A percentile compares a stretch with the other conserved stretches of the same genome.
Conservation (phyloP, 2,329 filamentous ascomycete genomes). For the Acrocalymma vagum region DNA sequence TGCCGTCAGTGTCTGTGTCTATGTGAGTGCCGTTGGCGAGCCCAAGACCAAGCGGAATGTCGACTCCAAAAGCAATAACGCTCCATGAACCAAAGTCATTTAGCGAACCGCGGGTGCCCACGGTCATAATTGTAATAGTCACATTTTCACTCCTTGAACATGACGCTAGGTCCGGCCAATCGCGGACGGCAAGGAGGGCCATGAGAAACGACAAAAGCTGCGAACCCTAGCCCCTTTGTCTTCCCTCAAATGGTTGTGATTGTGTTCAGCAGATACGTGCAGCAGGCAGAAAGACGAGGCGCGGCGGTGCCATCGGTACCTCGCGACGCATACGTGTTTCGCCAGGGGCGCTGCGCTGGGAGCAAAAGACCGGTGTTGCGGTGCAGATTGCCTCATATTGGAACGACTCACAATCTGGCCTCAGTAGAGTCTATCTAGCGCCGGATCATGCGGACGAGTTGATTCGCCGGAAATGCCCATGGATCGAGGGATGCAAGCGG, state of each 20-base stretch:
- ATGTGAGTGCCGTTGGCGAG: conserved; percentile 25
- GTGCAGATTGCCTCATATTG: conserved; percentile 50
- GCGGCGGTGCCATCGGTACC: conserved; percentile 21
- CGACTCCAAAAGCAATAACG: conserved; percentile 40
- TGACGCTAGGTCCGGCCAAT: conserved; percentile 13
- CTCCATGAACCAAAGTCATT: conserved; percentile 19
- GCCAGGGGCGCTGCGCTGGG: conserved; percentile 42
- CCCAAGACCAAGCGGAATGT: conserved; percentile 29
- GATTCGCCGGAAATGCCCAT: conserved; percentile 32
- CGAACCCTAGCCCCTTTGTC: conserved; percentile 17
- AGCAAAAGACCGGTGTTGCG: conserved; percentile 45
- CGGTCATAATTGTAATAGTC: conserved; percentile 14
- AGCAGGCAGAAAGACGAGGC: conserved; percentile 19
- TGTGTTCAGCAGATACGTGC: conserved; percentile 12
- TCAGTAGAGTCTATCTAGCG: conserved; percentile 28
- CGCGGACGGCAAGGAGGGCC: conserved; percentile 16
- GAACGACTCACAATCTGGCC: conserved; percentile 38
- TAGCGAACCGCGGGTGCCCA: conserved; percentile 24
- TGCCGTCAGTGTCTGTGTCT: conserved; percentile 29
- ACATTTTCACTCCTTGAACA: conserved; percentile 22
- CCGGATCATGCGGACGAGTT: conserved; percentile 21
- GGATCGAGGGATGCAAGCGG: conserved; percentile 30
- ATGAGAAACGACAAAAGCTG: conserved; percentile 26
- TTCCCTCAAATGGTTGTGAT: too few relatives aligned
- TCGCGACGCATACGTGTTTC: conserved; percentile 47